Percentiles rank a stretch among this genome's conserved stretches.
Evolutionary conservation across 352 stramenopile species (phyloP).

Genomic region (Pythium biforme): DNA sequence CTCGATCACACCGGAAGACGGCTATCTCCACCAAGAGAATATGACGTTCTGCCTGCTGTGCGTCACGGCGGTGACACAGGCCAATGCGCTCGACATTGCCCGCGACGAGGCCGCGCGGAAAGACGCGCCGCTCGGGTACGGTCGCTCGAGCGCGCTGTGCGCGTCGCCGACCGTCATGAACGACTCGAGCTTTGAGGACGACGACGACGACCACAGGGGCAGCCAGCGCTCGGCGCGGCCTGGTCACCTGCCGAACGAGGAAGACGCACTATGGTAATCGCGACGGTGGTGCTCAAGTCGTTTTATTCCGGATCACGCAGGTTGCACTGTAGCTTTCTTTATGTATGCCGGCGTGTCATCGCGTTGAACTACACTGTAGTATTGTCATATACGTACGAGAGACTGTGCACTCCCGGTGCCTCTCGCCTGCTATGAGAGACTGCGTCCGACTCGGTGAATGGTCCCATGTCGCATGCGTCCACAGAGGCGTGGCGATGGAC

Average conservation of each 20-base stretch:
- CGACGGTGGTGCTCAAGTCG: not conserved
- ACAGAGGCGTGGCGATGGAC: too few relatives aligned
- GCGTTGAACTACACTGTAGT: too few relatives aligned
- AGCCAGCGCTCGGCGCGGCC: not conserved
- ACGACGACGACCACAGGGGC: not conserved
- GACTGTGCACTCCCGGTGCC: too few relatives aligned
- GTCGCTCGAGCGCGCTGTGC: conserved; percentile 10
- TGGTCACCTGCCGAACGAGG: not conserved
- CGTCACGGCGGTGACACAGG: conserved; percentile 22
- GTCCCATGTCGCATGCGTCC: too few relatives aligned
- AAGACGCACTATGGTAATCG: conserved; percentile 9
- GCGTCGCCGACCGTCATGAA: conserved; percentile 15
- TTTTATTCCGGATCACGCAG: not conserved
- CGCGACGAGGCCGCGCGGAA: conserved; percentile 22
- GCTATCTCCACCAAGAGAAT: conserved; percentile 14
- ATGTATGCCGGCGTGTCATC: too few relatives aligned
- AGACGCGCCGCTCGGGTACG: conserved; percentile 22
- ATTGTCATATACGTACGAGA: too few relatives aligned
- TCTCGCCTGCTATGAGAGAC: too few relatives aligned
- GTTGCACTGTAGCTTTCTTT: not conserved
- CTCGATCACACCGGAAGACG: conserved; percentile 15
- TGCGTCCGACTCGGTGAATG: too few relatives aligned
- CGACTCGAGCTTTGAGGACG: conserved; percentile 18
- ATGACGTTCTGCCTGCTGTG: conserved; percentile 27
- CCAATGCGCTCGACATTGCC: conserved; percentile 25